A percentile compares a stretch with the other conserved stretches of the same genome.
Evolutionary conservation across 352 stramenopile genomes (phyloP).

Genomic region (Globisporangium orthogonon): DNA sequence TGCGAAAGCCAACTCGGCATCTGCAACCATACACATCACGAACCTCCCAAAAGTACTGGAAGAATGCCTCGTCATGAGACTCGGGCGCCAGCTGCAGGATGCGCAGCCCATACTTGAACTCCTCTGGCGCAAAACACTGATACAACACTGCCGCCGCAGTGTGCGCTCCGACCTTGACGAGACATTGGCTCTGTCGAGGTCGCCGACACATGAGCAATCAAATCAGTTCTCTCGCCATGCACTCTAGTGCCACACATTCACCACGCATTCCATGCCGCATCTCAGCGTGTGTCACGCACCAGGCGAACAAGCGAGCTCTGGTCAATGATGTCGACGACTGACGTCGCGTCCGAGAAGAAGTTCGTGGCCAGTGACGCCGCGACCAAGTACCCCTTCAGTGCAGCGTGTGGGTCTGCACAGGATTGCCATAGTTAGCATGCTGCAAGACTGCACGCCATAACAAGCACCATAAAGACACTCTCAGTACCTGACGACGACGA

Average conservation of each 20-base stretch:
- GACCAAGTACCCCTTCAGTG: conserved; percentile 66
- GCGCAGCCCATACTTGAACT: conserved; percentile 77
- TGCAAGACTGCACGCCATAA: conserved; percentile 1
- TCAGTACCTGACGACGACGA: conserved; percentile 44
- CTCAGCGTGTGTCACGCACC: conserved; percentile 21
- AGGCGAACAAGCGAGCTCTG: conserved; percentile 79
- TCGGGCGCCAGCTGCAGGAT: conserved; percentile 71
- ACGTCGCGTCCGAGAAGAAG: conserved; percentile 67
- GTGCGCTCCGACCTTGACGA: conserved; percentile 76
- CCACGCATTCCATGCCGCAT: neutral
- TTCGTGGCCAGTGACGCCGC: conserved; percentile 77
- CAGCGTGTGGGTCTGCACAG: conserved; percentile 47
- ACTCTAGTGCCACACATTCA: neutral
- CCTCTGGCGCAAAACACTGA: conserved; percentile 72
- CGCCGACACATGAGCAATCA: too few species aligned
- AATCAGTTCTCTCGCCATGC: neutral
- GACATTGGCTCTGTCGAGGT: conserved; percentile 60
- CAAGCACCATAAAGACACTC: neutral
- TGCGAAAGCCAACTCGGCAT: neutral
- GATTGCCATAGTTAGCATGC: neutral
- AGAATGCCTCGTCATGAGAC: conserved; percentile 65
- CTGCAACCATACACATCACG: neutral
- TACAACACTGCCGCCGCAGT: conserved; percentile 80
- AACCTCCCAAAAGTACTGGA: conserved; percentile 88
- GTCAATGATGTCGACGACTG: conserved; percentile 75